Percentiles rank a stretch among this genome's conserved stretches.
These are phyloP conservation scores for Aspergillus vadensis DNA, from an alignment of 2,329 filamentous ascomycete species.

Conservation along the genomic window DNA sequence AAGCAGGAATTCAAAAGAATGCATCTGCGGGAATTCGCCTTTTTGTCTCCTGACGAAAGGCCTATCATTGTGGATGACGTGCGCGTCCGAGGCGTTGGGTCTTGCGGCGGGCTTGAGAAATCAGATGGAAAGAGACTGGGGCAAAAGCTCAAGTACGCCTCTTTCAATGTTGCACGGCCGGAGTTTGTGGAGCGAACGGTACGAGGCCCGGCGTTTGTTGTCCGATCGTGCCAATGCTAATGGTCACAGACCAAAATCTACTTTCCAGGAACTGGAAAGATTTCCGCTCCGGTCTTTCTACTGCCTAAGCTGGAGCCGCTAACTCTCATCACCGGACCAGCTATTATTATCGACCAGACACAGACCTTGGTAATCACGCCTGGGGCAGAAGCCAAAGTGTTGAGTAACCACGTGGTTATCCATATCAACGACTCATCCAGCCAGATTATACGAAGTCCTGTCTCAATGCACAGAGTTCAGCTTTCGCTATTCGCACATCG, in stretches of 20 bases:
- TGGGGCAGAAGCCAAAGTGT: constrained; percentile 38
- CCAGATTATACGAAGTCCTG: too few species aligned
- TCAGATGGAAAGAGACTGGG: constrained; percentile 20
- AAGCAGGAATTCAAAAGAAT: constrained; percentile 38
- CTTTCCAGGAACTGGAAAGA: too few species aligned
- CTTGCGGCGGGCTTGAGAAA: constrained; percentile 9
- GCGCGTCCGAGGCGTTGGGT: constrained; percentile 37
- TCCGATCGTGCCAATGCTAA: too few species aligned
- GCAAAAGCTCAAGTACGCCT: too few species aligned
- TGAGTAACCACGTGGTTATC: constrained; percentile 43
- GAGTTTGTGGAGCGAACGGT: too few species aligned
- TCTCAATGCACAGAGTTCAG: constrained; percentile 59
- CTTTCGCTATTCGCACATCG: constrained; percentile 78
- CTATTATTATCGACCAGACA: constrained; percentile 43
- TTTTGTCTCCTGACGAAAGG: constrained; percentile 31
- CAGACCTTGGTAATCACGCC: constrained; percentile 50
- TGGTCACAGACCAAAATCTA: too few species aligned
- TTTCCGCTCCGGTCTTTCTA: neutral
- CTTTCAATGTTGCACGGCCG: too few species aligned
- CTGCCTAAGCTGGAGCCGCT: neutral
- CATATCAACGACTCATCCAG: constrained; percentile 25
- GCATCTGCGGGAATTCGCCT: constrained; percentile 48
- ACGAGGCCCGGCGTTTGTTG: too few species aligned
- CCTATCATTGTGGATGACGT: constrained; percentile 45
- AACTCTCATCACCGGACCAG: constrained; percentile 32